Evolutionary conservation across 106 monocot species (phyloP).

Genomic region (Alisma plantagoaquatica): DNA sequence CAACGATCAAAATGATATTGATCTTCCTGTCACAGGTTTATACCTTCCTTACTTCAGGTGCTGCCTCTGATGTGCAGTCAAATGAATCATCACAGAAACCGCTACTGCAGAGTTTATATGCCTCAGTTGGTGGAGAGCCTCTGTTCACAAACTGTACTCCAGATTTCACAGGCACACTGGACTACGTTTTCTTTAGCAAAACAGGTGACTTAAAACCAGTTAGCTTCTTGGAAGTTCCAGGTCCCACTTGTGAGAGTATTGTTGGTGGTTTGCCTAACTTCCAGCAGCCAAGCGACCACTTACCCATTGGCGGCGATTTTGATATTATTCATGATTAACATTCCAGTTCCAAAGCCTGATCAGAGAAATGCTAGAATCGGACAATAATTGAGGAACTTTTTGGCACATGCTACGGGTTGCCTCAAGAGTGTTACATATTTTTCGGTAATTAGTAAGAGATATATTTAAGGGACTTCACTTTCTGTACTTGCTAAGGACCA

Average conservation of each 20-base stretch:
- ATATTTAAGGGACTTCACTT: no score
- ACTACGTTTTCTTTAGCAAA: slow-evolving; percentile 72
- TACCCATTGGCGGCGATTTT: slow-evolving; percentile 95
- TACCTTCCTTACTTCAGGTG: slow-evolving; percentile 33
- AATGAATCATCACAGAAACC: background rate
- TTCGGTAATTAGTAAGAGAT: no score
- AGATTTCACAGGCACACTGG: slow-evolving; percentile 82
- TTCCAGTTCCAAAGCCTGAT: no score
- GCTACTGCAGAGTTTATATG: slow-evolving; percentile 57
- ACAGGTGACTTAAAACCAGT: slow-evolving; percentile 36
- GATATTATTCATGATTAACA: no score
- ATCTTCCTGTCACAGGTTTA: slow-evolving; percentile 53
- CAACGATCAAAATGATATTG: no score
- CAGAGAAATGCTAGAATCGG: background rate
- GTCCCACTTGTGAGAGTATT: slow-evolving; percentile 35
- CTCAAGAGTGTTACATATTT: no score
- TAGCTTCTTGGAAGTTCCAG: slow-evolving; percentile 53
- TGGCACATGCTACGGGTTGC: no score
- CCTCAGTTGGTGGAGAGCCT: slow-evolving; percentile 69
- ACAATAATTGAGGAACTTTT: no score
- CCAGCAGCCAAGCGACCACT: slow-evolving; percentile 77
- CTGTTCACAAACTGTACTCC: slow-evolving; percentile 90
- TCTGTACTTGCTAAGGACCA: no score
- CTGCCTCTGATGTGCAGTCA: slow-evolving; percentile 1
- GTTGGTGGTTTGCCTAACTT: slow-evolving; percentile 71